Evolutionary conservation across 495 filamentous ascomycete genomes (phyloP).

Genomic region (Tricharina praecox): DNA sequence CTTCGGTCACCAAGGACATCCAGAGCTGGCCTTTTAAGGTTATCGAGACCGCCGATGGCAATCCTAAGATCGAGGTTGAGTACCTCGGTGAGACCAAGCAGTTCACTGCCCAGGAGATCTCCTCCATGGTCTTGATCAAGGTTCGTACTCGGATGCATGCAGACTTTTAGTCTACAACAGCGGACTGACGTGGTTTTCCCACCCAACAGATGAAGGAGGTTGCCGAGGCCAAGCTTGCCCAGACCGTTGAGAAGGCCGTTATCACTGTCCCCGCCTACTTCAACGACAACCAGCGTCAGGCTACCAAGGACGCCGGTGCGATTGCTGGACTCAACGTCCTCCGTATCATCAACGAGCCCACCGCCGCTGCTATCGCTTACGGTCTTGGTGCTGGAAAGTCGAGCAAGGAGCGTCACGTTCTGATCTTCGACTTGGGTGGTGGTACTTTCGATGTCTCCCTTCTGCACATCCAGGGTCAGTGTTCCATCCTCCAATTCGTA

Average conservation of each 20-base stretch:
- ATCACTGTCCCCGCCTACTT: slow-evolving; percentile 98
- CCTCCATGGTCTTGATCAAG: slow-evolving; percentile 85
- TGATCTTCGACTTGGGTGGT: slow-evolving; percentile 99
- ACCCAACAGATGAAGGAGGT: slow-evolving; percentile 77
- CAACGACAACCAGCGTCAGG: slow-evolving; percentile 98
- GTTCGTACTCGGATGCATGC: slow-evolving; percentile 31
- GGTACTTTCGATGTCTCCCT: slow-evolving; percentile 99
- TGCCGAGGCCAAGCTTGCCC: slow-evolving; percentile 88
- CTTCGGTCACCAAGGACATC: slow-evolving; percentile 93
- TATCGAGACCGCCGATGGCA: slow-evolving; percentile 59
- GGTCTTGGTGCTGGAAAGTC: slow-evolving; percentile 87
- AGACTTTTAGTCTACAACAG: no score
- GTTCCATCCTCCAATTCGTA: no score
- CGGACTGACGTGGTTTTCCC: not conserved
- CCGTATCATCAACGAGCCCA: slow-evolving; percentile 99
- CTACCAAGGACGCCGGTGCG: slow-evolving; percentile 96
- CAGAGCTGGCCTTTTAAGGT: slow-evolving; percentile 99
- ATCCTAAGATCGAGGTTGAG: slow-evolving; percentile 84
- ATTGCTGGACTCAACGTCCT: slow-evolving; percentile 95
- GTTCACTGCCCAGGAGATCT: slow-evolving; percentile 97
- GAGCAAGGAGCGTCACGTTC: slow-evolving; percentile 91
- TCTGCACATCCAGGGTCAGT: slow-evolving; percentile 76
- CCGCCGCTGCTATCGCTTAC: slow-evolving; percentile 91
- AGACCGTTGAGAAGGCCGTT: slow-evolving; percentile 94
- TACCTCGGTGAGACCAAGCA: slow-evolving; percentile 86